Evolutionary conservation across 495 filamentous ascomycete species (phyloP).

Genomic region (Aspergillus coremiiformis): DNA sequence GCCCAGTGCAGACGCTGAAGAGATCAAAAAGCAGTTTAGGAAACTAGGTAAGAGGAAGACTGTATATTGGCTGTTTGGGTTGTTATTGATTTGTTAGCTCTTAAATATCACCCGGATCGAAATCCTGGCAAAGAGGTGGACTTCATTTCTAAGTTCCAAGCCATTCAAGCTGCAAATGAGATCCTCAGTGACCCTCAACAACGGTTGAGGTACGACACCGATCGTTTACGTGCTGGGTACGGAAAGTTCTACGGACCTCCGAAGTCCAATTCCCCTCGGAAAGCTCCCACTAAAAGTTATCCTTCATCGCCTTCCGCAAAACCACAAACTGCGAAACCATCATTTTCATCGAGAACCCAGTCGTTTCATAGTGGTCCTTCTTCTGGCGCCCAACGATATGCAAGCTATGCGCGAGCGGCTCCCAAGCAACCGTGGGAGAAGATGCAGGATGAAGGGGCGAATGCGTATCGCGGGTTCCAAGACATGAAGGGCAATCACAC

Average conservation of each 20-base stretch:
- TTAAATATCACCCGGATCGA: slow-evolving; percentile 83
- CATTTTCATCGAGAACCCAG: slow-evolving; percentile 20
- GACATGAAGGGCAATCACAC: slow-evolving; percentile 49
- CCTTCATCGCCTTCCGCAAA: slow-evolving; percentile 24
- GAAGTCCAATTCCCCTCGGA: slow-evolving; percentile 25
- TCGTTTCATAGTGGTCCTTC: slow-evolving; percentile 39
- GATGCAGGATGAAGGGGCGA: slow-evolving; percentile 44
- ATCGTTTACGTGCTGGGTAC: slow-evolving; percentile 48
- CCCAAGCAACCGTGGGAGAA: slow-evolving; percentile 33
- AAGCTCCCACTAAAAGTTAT: slow-evolving; percentile 18
- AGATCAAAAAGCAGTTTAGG: slow-evolving; percentile 80
- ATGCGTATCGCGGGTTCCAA: slow-evolving; percentile 61
- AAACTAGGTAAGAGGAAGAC: slow-evolving; percentile 58
- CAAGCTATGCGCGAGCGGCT: slow-evolving; percentile 41
- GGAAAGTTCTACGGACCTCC: slow-evolving; percentile 33
- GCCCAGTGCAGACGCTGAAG: slow-evolving; percentile 53
- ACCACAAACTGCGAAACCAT: slow-evolving; percentile 23
- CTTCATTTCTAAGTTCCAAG: slow-evolving; percentile 72
- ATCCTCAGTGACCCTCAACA: slow-evolving; percentile 61
- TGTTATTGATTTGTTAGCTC: slow-evolving; percentile 44
- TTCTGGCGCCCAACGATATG: slow-evolving; percentile 49
- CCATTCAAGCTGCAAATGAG: slow-evolving; percentile 80
- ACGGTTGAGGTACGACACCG: slow-evolving; percentile 69
- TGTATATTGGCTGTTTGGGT: not conserved
- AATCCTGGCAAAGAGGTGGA: slow-evolving; percentile 77